Percentiles rank a stretch among this genome's conserved stretches.
Evolutionary conservation across 2,329 filamentous ascomycete genomes (phyloP).

Genomic region (Aspergillus pseudonomiae): DNA sequence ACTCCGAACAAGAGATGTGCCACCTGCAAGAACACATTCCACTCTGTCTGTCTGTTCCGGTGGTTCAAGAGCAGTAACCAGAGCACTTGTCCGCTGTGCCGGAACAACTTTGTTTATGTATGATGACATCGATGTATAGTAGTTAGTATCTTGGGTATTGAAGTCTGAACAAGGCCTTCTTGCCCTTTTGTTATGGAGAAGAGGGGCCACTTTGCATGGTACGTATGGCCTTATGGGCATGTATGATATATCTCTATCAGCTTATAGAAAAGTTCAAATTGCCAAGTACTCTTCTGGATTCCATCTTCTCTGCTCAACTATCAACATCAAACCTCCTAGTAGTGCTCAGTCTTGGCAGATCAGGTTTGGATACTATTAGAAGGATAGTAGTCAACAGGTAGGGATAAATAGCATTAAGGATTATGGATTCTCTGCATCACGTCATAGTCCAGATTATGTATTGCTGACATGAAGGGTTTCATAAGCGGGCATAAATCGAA

Average conservation of each 20-base stretch:
- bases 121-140: constrained; percentile 8
- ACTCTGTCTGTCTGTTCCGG: constrained; percentile 85
- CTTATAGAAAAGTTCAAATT: not conserved
- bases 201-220: not conserved
- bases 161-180: not conserved
- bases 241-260: not conserved
- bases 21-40: constrained; percentile 94
- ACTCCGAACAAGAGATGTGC: constrained; percentile 88
- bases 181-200: not conserved
- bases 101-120: constrained; percentile 71
- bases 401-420: not conserved
- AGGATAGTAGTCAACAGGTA: not conserved
- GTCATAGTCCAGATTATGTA: not conserved
- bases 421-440: not conserved
- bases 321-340: not conserved
- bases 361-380: not conserved
- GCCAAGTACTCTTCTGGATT: not conserved
- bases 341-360: not conserved
- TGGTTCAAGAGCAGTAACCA: constrained; percentile 96
- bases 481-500: not conserved
- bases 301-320: not conserved
- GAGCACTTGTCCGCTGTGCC: constrained; percentile 88
- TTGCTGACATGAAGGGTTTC: not conserved
- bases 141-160: not conserved
- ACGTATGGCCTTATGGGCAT: not conserved